phyloP scores from a whole-genome alignment of 139 green algal genomes.

The Tetratostichococcus sp. region DNA sequence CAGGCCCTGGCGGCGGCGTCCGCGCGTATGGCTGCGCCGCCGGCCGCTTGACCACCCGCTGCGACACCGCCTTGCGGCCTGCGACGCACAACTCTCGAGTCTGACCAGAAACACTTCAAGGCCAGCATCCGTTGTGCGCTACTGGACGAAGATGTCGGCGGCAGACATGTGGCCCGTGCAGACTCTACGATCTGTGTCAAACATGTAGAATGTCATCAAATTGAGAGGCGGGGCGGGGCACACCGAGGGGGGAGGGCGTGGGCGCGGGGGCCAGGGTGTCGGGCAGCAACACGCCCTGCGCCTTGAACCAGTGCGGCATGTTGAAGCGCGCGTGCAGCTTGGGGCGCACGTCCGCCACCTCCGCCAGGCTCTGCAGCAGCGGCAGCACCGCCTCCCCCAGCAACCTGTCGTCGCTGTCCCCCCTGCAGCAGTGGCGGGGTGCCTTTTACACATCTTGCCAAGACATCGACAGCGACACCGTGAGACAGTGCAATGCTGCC shows the following conservation, averaged over 20 bases:
- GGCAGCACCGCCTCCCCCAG: slow-evolving; percentile 79
- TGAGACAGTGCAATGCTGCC: too few relatives aligned
- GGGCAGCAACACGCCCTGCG: slow-evolving; percentile 5
- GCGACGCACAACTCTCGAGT: too few relatives aligned
- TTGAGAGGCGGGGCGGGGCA: too few relatives aligned
- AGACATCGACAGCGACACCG: too few relatives aligned
- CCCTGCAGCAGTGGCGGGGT: slow-evolving; percentile 64
- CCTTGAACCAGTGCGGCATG: slow-evolving; percentile 65
- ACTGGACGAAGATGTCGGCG: too few relatives aligned
- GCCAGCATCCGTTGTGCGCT: too few relatives aligned
- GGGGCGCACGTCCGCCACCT: slow-evolving; percentile 46
- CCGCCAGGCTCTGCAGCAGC: slow-evolving; percentile 56
- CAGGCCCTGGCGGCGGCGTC: too few relatives aligned
- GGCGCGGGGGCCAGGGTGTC: not conserved
- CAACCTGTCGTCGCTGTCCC: slow-evolving; percentile 73
- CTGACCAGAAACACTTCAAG: too few relatives aligned
- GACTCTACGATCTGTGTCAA: too few relatives aligned
- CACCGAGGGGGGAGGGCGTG: not conserved
- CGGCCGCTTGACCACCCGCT: not conserved
- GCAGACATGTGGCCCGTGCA: too few relatives aligned
- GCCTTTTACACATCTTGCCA: too few relatives aligned
- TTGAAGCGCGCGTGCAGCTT: slow-evolving; percentile 68
- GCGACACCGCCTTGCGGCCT: not conserved
- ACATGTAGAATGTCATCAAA: too few relatives aligned
- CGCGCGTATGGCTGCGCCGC: not conserved